phyloP scores from a whole-genome alignment of 164 flowering plant genomes.

The Aristolochia californica region DNA sequence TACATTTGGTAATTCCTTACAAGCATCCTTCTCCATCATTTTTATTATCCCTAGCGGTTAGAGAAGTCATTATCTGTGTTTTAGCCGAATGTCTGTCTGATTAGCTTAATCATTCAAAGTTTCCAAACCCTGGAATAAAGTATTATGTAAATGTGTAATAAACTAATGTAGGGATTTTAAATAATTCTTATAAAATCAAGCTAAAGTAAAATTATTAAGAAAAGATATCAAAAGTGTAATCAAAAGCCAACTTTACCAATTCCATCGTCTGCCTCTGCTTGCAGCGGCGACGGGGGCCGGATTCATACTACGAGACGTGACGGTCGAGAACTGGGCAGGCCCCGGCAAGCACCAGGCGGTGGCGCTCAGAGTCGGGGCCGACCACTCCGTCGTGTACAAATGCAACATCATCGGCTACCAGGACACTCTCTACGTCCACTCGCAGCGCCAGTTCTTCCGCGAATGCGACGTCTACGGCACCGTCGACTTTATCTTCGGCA shows the following conservation, averaged over 20 bases:
- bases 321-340: constrained; percentile 69
- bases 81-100: neutral
- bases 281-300: constrained; percentile 77
- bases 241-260: no score
- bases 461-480: constrained; percentile 75
- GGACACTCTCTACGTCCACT: constrained; percentile 75
- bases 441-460: constrained; percentile 66
- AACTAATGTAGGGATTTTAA: no score
- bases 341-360: constrained; percentile 80
- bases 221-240: no score
- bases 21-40: neutral
- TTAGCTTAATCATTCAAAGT: neutral
- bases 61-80: neutral
- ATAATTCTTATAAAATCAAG: neutral
- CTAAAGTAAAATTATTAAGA: neutral
- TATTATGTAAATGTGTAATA: no score
- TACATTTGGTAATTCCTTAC: constrained; percentile 49
- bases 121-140: neutral
- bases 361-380: constrained; percentile 73
- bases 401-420: constrained; percentile 75
- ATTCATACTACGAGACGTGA: constrained; percentile 66
- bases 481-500: constrained; percentile 82
- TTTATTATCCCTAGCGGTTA: no score
- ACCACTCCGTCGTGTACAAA: constrained; percentile 62
- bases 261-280: neutral